These are phyloP conservation scores for Echinosophora koreensis DNA, from an alignment of 306 rosid genomes.

Conservation along the genomic window DNA sequence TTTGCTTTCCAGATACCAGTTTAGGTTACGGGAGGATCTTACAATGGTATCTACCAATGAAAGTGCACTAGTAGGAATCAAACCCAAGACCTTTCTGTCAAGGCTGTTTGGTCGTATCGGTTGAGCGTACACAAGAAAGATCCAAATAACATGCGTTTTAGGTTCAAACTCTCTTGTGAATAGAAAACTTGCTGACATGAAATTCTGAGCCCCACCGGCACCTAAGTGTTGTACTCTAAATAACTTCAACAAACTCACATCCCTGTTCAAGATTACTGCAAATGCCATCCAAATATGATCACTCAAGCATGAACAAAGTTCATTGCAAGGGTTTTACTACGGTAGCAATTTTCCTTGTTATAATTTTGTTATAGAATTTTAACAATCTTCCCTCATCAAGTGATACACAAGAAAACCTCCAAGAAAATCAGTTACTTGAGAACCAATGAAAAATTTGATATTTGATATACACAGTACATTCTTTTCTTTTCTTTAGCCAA, in stretches of 20 bases:
- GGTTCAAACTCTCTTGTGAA: not conserved
- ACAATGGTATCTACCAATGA: no score
- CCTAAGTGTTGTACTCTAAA: not conserved
- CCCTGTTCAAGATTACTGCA: not conserved
- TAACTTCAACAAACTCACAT: conserved; percentile 14
- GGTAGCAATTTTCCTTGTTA: conserved; percentile 5
- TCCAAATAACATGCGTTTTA: not conserved
- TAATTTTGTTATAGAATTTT: not conserved
- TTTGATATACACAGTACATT: not conserved
- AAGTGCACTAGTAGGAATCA: no score
- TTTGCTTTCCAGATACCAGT: not conserved
- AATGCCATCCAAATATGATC: conserved; percentile 15
- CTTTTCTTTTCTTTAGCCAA: not conserved
- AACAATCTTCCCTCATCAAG: not conserved
- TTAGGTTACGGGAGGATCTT: not conserved
- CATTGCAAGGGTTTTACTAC: not conserved
- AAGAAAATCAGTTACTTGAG: conserved; percentile 14
- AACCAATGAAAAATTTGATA: not conserved
- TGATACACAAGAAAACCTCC: conserved; percentile 13
- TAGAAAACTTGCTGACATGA: not conserved
- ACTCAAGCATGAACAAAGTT: not conserved
- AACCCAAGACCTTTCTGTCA: not conserved
- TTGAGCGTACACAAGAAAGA: not conserved
- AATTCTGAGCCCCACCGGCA: not conserved
- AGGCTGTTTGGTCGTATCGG: not conserved